Base-by-base conservation (phyloP, 805 yeast genomes). In the Wickerhamomyces xylosicus region DNA sequence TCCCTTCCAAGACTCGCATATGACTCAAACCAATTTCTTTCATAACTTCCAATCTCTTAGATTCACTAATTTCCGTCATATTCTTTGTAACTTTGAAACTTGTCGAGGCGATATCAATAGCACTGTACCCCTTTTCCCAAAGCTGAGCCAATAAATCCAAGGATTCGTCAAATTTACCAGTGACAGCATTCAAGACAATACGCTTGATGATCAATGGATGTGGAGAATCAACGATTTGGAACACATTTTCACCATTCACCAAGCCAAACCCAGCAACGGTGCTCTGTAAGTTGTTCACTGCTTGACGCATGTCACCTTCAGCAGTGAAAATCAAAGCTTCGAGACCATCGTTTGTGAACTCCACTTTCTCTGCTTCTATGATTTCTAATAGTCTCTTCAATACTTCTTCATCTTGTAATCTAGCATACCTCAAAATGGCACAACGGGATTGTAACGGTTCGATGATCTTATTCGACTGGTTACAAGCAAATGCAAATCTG, bases 241-340 rank as follows among this genome's bases (percentile, higher is more conserved):
- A 92, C 15, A 92, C 98, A 52, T 89, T 90, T 32, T 84, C 86
- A 35, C 86, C 86, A 53, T 77, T 84, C n/a, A 92, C 96, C 40
- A 84, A 70, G 3, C 83, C 89, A 62, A 89, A 89, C 2, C 98
- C 98, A 1, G 96, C 86, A 25, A 80, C 90, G 0, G 97, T 87
- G 53, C 95, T 80, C 57, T 92, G 98, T 42, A 92, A 58, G 59
- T 92, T 92, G 56, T 92, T 92, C 36, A 92, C 74, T 0, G 97
- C 98, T 60, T 92, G 98, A 59, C 98, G 77, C 98, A 92, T 90
- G 57, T 92, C 98, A 43, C 98, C 98, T 56, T 92, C 98, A 0
- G 96, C 94, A 0, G 97, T 81, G 62, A 92, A 92, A 14, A 92
- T 77, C 42, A 92, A 69, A 0, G 98, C 97, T 48, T 86, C 86